These are phyloP conservation scores for Quercus parvula DNA, from an alignment of 306 rosid species.

Conservation along the genomic window DNA sequence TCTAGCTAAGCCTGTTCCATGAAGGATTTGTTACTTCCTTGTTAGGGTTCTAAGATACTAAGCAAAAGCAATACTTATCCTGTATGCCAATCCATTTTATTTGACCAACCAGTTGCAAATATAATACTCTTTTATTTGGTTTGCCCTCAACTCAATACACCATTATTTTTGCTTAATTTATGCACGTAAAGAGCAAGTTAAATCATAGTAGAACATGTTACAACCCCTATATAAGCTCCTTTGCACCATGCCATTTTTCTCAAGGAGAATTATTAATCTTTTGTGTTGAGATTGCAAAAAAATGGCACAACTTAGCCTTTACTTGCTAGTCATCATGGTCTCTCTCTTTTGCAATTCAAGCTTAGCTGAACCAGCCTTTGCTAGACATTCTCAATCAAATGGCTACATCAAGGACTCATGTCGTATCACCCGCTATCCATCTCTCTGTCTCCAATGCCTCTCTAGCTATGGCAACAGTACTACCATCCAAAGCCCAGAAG, in stretches of 20 bases:
- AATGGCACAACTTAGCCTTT: constrained; percentile 39
- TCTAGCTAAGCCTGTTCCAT: constrained; percentile 6
- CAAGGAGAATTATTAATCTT: not conserved
- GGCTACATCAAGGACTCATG: constrained; percentile 50
- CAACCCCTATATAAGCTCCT: constrained; percentile 28
- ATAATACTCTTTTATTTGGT: not conserved
- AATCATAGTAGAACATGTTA: constrained; percentile 18
- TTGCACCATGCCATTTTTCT: not conserved
- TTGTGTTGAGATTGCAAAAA: not conserved
- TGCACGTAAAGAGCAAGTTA: constrained; percentile 31
- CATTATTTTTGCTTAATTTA: not conserved
- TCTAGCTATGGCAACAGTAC: constrained; percentile 16
- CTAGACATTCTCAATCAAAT: constrained; percentile 12
- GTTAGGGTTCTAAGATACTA: not conserved
- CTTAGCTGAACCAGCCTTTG: constrained; percentile 13
- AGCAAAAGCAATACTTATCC: not conserved
- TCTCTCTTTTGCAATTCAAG: constrained; percentile 9
- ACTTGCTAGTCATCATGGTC: constrained; percentile 17
- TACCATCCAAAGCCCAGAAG: constrained; percentile 30
- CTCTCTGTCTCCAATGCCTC: constrained; percentile 42
- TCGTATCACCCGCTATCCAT: constrained; percentile 36
- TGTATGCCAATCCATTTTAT: not conserved
- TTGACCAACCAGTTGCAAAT: not conserved
- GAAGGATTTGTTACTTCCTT: not conserved
- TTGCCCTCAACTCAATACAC: not conserved